These are phyloP conservation scores for Cylindrotheca closterium DNA, from an alignment of 108 stramenopile species.

Conservation along the genomic window DNA sequence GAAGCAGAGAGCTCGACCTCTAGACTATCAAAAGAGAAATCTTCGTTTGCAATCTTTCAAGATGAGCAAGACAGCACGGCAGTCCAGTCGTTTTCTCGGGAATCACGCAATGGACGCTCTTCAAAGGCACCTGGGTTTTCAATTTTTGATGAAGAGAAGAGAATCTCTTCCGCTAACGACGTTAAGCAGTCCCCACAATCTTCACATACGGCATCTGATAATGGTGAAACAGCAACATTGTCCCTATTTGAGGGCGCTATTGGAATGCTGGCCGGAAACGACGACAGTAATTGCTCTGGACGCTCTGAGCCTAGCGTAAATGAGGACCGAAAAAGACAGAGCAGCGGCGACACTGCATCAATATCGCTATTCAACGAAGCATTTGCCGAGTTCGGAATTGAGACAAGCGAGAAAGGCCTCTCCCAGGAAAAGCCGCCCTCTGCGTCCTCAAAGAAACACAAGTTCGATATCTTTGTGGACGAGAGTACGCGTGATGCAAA, in stretches of 20 bases:
- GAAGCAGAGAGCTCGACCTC: not conserved
- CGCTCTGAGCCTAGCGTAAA: not conserved
- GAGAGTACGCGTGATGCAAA: constrained; percentile 10
- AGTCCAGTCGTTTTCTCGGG: not conserved
- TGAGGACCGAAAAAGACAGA: constrained; percentile 14
- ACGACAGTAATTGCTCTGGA: not conserved
- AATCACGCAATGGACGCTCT: too few species aligned
- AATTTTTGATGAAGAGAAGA: constrained; percentile 4
- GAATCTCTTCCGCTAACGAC: not conserved
- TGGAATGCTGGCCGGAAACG: not conserved
- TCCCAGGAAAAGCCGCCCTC: not conserved
- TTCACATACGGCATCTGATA: too few species aligned
- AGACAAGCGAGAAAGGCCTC: not conserved
- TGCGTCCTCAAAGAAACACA: not conserved
- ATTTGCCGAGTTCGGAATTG: constrained; percentile 23
- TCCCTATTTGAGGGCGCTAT: constrained; percentile 24
- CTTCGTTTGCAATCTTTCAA: not conserved
- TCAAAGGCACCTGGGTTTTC: not conserved
- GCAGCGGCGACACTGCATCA: constrained; percentile 46
- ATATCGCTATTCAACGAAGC: constrained; percentile 52
- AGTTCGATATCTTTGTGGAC: constrained; percentile 15
- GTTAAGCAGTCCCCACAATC: too few species aligned
- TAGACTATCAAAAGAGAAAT: not conserved
- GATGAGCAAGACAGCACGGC: not conserved
- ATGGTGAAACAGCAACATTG: constrained; percentile 27